Percentiles rank a stretch among this genome's conserved stretches.
Conservation (phyloP, 495 filamentous ascomycete species). For the Neurospora cerealis region DNA sequence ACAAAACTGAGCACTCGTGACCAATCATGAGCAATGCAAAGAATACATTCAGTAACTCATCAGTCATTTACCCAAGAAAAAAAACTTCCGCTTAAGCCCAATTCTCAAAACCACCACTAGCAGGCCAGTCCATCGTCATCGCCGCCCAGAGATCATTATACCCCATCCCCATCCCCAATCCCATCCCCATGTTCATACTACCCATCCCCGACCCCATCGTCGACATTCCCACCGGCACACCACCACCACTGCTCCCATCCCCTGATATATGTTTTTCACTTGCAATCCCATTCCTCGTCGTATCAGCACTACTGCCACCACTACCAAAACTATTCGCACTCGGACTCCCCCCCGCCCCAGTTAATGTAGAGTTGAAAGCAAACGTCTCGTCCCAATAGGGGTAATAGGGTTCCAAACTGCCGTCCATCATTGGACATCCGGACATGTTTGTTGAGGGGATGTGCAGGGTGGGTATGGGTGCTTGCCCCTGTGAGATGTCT, state of each 20-base stretch:
- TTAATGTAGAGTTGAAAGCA: not conserved
- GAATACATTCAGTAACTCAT: not conserved
- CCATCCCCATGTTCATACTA: not conserved
- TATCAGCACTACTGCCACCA: not conserved
- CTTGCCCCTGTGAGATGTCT: not conserved
- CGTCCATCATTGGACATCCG: conserved; percentile 38
- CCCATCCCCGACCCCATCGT: conserved; percentile 23
- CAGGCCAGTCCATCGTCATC: conserved; percentile 14
- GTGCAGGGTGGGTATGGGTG: not conserved
- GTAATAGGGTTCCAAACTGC: conserved; percentile 30
- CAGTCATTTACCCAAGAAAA: not conserved
- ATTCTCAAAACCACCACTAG: not conserved
- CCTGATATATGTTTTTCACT: not conserved
- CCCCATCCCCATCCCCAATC: not conserved
- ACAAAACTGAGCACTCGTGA: not conserved
- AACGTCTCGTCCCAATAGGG: conserved; percentile 32
- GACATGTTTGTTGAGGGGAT: conserved; percentile 3
- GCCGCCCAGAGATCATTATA: conserved; percentile 14
- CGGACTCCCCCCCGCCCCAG: not conserved
- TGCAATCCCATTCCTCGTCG: not conserved
- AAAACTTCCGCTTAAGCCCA: not conserved
- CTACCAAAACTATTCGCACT: not conserved
- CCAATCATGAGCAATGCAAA: not conserved
- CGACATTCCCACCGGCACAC: conserved; percentile 26
- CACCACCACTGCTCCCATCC: conserved; percentile 8